A percentile compares a stretch with the other conserved stretches of the same genome.
These are phyloP conservation scores for Harrya chromipes DNA, from an alignment of 768 basidiomycete genomes.

Conservation along the genomic window DNA sequence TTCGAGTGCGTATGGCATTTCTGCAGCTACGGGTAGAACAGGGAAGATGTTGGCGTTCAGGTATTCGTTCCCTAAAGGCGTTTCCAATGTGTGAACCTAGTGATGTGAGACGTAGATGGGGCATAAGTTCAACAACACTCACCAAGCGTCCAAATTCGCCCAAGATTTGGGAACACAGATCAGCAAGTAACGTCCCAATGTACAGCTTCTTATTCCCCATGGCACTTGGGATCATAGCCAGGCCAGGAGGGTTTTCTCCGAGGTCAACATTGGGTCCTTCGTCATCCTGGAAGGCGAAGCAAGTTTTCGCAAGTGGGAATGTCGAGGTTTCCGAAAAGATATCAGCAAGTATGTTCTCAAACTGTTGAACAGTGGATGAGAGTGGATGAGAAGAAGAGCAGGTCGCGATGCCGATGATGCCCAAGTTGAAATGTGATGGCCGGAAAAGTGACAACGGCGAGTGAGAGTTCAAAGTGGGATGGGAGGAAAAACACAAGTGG, in stretches of 20 bases:
- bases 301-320: conserved; percentile 77
- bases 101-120: conserved; percentile 10
- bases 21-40: conserved; percentile 53
- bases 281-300: conserved; percentile 82
- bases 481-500: conserved; percentile 74
- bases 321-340: conserved; percentile 64
- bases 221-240: conserved; percentile 77
- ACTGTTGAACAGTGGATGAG: conserved; percentile 56
- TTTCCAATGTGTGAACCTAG: conserved; percentile 78
- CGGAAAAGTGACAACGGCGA: conserved; percentile 67
- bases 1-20: conserved; percentile 58
- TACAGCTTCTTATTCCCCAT: conserved; percentile 89
- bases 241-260: conserved; percentile 53
- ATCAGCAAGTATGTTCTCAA: conserved; percentile 60
- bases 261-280: conserved; percentile 49
- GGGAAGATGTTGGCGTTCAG: conserved; percentile 70
- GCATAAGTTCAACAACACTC: conserved; percentile 25
- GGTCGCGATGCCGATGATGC: conserved; percentile 83
- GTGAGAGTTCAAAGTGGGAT: conserved; percentile 70
- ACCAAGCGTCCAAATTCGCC: conserved; percentile 85
- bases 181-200: conserved; percentile 84
- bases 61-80: conserved; percentile 81
- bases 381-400: conserved; percentile 56
- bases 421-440: conserved; percentile 79
- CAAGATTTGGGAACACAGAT: conserved; percentile 83